Percentiles rank a stretch among this genome's conserved stretches.
Conservation (phyloP, 352 stramenopile species). For the Pythium scleroteichum region DNA sequence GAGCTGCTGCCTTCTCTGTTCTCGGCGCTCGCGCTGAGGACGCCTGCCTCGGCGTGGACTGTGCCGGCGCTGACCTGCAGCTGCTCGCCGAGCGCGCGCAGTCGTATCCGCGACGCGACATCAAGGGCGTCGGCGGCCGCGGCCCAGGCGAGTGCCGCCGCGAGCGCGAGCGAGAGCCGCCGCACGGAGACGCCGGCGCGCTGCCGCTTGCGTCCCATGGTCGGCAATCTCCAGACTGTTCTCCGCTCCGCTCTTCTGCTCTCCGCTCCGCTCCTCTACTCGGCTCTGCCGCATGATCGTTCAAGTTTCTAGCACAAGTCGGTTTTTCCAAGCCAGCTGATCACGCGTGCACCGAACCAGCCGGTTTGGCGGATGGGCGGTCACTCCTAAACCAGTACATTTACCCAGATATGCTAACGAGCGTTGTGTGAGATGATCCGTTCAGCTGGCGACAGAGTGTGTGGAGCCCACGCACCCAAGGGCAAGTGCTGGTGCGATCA, state of each 20-base stretch:
- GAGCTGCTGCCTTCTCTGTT: constrained; percentile 13
- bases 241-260: neutral
- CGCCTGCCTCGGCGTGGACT: constrained; percentile 13
- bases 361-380: neutral
- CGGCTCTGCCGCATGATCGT: neutral
- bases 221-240: neutral
- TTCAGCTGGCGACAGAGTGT: neutral
- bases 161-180: constrained; percentile 8
- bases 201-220: constrained; percentile 18
- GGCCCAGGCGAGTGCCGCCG: constrained; percentile 5
- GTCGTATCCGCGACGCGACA: neutral
- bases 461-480: no score
- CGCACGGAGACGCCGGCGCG: constrained; percentile 2
- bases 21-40: neutral
- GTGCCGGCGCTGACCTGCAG: neutral
- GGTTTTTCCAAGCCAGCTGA: constrained; percentile 18
- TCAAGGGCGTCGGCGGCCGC: neutral
- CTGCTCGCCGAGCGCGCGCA: neutral
- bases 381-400: no score
- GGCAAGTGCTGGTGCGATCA: no score
- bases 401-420: neutral
- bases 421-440: neutral
- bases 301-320: constrained; percentile 4
- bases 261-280: constrained; percentile 4
- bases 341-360: neutral